phyloP scores from a whole-genome alignment of 2,329 filamentous ascomycete species.

The Aspergillus texensis region DNA sequence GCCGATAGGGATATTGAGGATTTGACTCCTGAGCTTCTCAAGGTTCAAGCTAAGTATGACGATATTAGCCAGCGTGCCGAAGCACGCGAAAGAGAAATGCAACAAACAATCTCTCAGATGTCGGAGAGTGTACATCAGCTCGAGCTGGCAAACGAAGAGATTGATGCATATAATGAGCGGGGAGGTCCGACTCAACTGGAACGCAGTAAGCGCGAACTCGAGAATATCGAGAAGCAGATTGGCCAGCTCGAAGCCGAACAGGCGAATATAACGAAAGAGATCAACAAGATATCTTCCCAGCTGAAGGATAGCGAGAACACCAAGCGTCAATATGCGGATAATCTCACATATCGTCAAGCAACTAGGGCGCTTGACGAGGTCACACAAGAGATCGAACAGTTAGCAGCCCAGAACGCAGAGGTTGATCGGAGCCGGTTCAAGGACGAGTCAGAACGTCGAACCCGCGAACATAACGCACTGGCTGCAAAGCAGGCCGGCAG shows the following conservation, averaged over 20 bases:
- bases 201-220: conserved; percentile 69
- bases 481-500: conserved; percentile 73
- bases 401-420: conserved; percentile 78
- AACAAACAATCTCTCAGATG: conserved; percentile 70
- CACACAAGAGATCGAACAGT: conserved; percentile 68
- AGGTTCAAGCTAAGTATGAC: conserved; percentile 75
- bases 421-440: conserved; percentile 78
- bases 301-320: conserved; percentile 78
- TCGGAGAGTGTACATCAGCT: conserved; percentile 77
- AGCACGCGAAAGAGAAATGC: conserved; percentile 70
- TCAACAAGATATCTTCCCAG: conserved; percentile 77
- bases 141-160: conserved; percentile 72
- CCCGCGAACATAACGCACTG: conserved; percentile 68
- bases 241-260: conserved; percentile 68
- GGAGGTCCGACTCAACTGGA: conserved; percentile 74
- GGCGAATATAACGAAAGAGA: conserved; percentile 65
- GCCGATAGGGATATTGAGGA: conserved; percentile 73
- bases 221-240: conserved; percentile 68
- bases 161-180: conserved; percentile 75
- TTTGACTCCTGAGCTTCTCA: conserved; percentile 74
- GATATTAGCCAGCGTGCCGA: conserved; percentile 74
- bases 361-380: conserved; percentile 69
- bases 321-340: conserved; percentile 85
- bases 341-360: conserved; percentile 81
- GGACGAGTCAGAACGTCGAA: conserved; percentile 67